Evolutionary conservation across 1,139 yeast genomes (phyloP).

Genomic region (Blastobotrys aristatus): DNA sequence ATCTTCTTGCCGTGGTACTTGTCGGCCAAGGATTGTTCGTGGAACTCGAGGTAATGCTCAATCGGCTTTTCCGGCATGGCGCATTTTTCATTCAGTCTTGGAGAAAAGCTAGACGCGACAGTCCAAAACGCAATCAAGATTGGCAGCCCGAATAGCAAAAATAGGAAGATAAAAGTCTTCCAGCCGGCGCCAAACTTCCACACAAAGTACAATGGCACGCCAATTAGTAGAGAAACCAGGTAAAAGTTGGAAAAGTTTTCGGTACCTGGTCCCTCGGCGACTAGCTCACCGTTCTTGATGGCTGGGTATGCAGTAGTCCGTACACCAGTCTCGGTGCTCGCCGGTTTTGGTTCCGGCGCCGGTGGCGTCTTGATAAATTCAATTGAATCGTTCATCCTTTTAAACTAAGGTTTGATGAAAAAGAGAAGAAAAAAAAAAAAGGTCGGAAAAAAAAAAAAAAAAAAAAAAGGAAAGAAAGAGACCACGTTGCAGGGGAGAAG

Average conservation of each 20-base stretch:
- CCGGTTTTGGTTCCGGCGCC: conserved; percentile 48
- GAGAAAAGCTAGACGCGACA: conserved; percentile 66
- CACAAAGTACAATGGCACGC: conserved; percentile 60
- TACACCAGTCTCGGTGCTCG: conserved; percentile 51
- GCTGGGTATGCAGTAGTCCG: conserved; percentile 63
- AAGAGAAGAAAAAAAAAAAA: not conserved
- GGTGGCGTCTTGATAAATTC: conserved; percentile 57
- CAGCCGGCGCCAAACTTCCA: conserved; percentile 71
- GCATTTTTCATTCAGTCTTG: conserved; percentile 76
- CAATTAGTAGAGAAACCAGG: conserved; percentile 48
- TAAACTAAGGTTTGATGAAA: too few relatives aligned
- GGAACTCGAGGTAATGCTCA: conserved; percentile 75
- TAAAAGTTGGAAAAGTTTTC: conserved; percentile 64
- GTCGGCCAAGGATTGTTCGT: conserved; percentile 63
- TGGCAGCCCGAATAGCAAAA: conserved; percentile 55
- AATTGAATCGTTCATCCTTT: conserved; percentile 14
- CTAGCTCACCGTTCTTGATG: conserved; percentile 79
- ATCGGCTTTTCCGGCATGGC: conserved; percentile 73
- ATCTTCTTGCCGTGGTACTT: conserved; percentile 77
- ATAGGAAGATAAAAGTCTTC: conserved; percentile 50
- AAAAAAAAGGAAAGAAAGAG: not conserved
- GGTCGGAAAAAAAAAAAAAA: not conserved
- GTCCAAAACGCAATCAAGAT: conserved; percentile 82
- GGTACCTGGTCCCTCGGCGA: conserved; percentile 90
- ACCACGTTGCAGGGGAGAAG: not conserved